Evolutionary conservation across 1,139 yeast genomes (phyloP).

Genomic region (Geotrichum restrictum): DNA sequence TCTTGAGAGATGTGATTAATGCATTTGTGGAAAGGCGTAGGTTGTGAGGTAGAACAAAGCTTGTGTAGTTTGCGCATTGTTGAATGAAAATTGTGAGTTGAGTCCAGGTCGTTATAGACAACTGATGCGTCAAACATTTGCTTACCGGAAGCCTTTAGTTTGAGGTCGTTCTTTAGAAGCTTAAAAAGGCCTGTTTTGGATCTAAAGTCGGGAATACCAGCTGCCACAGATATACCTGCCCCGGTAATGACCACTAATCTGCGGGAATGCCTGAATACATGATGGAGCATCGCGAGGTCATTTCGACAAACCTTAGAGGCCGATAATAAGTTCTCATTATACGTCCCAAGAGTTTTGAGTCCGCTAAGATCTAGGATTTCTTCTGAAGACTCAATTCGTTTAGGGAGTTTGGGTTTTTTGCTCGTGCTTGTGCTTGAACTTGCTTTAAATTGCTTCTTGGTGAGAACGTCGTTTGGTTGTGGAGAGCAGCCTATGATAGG

Average conservation of each 20-base stretch:
- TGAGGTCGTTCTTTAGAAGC: slow-evolving; percentile 47
- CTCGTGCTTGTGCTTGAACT: slow-evolving; percentile 1
- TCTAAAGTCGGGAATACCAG: slow-evolving; percentile 88
- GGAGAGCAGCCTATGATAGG: not conserved
- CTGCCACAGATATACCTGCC: slow-evolving; percentile 85
- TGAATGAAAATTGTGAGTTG: slow-evolving; percentile 62
- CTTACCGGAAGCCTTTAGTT: slow-evolving; percentile 55
- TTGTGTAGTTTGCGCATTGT: slow-evolving; percentile 63
- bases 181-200: slow-evolving; percentile 76
- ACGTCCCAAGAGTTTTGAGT: slow-evolving; percentile 9
- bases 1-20: slow-evolving; percentile 57
- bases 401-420: slow-evolving; percentile 31
- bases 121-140: slow-evolving; percentile 76
- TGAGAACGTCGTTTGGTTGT: not conserved
- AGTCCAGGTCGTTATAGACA: slow-evolving; percentile 56
- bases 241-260: slow-evolving; percentile 55
- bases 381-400: slow-evolving; percentile 20
- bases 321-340: not conserved
- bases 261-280: slow-evolving; percentile 40
- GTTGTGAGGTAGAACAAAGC: slow-evolving; percentile 52
- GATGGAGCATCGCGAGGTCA: slow-evolving; percentile 32
- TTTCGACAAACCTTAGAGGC: slow-evolving; percentile 15
- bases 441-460: slow-evolving; percentile 4
- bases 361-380: slow-evolving; percentile 11
- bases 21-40: slow-evolving; percentile 70